These are phyloP conservation scores for Euphorbia peplus DNA, from an alignment of 345 rosid species.

Conservation along the genomic window DNA sequence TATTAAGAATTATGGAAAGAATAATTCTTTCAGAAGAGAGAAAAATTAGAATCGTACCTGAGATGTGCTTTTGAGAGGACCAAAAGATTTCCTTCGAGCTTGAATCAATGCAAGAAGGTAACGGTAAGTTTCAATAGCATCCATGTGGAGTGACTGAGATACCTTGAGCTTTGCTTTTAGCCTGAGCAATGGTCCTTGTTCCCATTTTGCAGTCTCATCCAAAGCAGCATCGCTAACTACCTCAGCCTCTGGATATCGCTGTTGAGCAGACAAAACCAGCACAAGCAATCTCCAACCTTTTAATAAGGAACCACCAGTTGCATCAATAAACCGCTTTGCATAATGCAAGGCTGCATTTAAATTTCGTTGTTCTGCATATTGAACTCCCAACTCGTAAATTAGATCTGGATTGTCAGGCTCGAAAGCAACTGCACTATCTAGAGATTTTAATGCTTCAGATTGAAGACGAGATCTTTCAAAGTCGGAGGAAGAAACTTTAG, in stretches of 20 bases:
- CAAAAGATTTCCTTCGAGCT: slow-evolving; percentile 80
- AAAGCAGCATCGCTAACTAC: slow-evolving; percentile 87
- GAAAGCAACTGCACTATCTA: slow-evolving; percentile 59
- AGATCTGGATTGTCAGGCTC: slow-evolving; percentile 73
- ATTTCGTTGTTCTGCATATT: slow-evolving; percentile 82
- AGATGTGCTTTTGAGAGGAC: slow-evolving; percentile 53
- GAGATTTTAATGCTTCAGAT: slow-evolving; percentile 71
- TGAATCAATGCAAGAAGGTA: slow-evolving; percentile 89
- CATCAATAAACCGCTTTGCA: slow-evolving; percentile 71
- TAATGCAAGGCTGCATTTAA: slow-evolving; percentile 60
- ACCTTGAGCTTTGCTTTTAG: slow-evolving; percentile 80
- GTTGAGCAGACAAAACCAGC: slow-evolving; percentile 83
- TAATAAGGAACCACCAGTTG: slow-evolving; percentile 73
- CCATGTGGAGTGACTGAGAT: slow-evolving; percentile 59
- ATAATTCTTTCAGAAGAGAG: slow-evolving; percentile 1
- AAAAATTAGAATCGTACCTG: slow-evolving; percentile 37
- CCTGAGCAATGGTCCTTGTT: slow-evolving; percentile 75
- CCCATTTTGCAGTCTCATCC: slow-evolving; percentile 92
- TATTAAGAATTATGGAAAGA: not conserved
- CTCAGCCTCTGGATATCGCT: slow-evolving; percentile 78
- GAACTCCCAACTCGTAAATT: slow-evolving; percentile 76
- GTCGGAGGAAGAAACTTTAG: slow-evolving; percentile 73
- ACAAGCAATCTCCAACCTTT: slow-evolving; percentile 92
- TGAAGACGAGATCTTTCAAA: slow-evolving; percentile 76
- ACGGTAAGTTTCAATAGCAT: slow-evolving; percentile 81